Conservation (phyloP, 805 yeast genomes). For the Hanseniaspora meyeri region DNA sequence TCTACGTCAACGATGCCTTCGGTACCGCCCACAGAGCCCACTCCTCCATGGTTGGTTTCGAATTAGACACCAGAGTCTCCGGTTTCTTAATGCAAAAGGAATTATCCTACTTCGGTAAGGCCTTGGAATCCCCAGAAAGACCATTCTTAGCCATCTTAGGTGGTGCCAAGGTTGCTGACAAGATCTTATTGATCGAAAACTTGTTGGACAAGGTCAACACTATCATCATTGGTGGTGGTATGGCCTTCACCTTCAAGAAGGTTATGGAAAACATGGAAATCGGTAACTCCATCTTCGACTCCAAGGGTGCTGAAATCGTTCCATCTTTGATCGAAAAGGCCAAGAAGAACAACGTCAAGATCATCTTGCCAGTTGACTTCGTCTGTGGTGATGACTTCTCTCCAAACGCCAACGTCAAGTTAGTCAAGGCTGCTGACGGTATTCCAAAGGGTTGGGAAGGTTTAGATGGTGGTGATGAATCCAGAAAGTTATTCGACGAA, state of each 20-base stretch:
- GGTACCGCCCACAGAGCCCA: conserved; percentile 99
- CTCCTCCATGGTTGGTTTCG: conserved; percentile 97
- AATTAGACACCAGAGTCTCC: conserved; percentile 90
- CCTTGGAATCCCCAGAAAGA: conserved; percentile 93
- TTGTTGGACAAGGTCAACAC: conserved; percentile 88
- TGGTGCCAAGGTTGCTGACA: conserved; percentile 98
- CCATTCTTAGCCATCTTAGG: conserved; percentile 98
- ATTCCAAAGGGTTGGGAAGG: conserved; percentile 94
- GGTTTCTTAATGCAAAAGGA: conserved; percentile 98
- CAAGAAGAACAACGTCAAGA: conserved; percentile 85
- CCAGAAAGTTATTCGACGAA: conserved; percentile 63
- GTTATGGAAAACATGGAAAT: conserved; percentile 71
- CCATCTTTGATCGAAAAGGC: conserved; percentile 90
- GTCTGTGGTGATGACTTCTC: conserved; percentile 90
- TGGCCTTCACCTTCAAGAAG: conserved; percentile 99
- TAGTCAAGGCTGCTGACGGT: conserved; percentile 81
- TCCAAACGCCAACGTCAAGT: conserved; percentile 75
- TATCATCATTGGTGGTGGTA: conserved; percentile 97
- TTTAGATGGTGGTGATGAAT: conserved; percentile 88
- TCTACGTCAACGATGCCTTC: conserved; percentile 94
- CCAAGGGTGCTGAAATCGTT: conserved; percentile 90
- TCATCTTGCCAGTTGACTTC: conserved; percentile 89
- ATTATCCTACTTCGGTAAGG: conserved; percentile 93
- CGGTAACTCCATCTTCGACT: conserved; percentile 86
- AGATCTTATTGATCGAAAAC: conserved; percentile 96